Percentiles rank a stretch among this genome's conserved stretches.
Evolutionary conservation across 1,139 yeast species (phyloP).

Genomic region (Meyerozyma athensensis): DNA sequence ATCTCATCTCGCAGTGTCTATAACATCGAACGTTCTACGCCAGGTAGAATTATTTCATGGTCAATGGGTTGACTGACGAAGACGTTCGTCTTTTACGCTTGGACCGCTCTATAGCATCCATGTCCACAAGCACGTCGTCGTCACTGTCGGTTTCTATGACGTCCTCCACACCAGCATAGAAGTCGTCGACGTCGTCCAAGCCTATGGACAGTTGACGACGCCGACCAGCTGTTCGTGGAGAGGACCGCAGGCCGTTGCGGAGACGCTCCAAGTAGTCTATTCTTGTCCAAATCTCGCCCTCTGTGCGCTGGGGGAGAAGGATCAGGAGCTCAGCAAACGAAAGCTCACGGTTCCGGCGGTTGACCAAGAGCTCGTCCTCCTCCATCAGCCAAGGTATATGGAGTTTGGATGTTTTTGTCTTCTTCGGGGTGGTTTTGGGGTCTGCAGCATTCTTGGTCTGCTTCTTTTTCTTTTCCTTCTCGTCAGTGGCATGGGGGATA

Average conservation of each 20-base stretch:
- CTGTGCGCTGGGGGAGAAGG: conserved; percentile 67
- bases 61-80: conserved; percentile 41
- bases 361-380: conserved; percentile 65
- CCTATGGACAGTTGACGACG: conserved; percentile 40
- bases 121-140: conserved; percentile 38
- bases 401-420: conserved; percentile 13
- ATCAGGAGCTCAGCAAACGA: conserved; percentile 73
- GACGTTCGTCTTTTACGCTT: conserved; percentile 40
- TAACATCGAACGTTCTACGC: background rate
- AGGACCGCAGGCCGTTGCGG: conserved; percentile 38
- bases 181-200: conserved; percentile 44
- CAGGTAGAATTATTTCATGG: conserved; percentile 14
- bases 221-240: conserved; percentile 23
- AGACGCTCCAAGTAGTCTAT: conserved; percentile 47
- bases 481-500: conserved; percentile 33
- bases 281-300: conserved; percentile 66
- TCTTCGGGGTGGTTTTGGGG: conserved; percentile 1
- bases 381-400: conserved; percentile 55
- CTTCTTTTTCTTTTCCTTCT: conserved; percentile 20
- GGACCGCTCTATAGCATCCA: conserved; percentile 22
- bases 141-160: conserved; percentile 33
- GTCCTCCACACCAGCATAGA: conserved; percentile 34
- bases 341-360: conserved; percentile 54
- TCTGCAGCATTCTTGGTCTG: conserved; percentile 6
- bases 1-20: background rate